phyloP scores from a whole-genome alignment of 2,329 filamentous ascomycete genomes.

The Botrytis aclada region DNA sequence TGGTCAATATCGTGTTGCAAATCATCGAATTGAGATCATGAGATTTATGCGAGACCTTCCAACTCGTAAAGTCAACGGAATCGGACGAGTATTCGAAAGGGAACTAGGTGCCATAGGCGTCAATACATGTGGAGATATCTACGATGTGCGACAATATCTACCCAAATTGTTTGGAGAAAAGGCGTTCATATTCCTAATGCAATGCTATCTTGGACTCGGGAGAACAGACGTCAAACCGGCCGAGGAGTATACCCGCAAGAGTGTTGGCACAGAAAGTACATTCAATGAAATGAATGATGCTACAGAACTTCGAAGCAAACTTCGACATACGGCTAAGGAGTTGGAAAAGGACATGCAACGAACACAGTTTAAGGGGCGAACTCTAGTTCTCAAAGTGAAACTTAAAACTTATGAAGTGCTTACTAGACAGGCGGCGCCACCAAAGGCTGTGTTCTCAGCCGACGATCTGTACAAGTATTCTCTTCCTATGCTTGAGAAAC shows the following conservation, averaged over 20 bases:
- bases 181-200: conserved; percentile 79
- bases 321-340: conserved; percentile 78
- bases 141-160: conserved; percentile 69
- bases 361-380: conserved; percentile 84
- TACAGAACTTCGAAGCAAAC: conserved; percentile 67
- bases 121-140: conserved; percentile 86
- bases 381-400: conserved; percentile 88
- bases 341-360: conserved; percentile 79
- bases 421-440: conserved; percentile 74
- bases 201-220: conserved; percentile 81
- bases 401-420: conserved; percentile 90
- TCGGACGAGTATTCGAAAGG: conserved; percentile 91
- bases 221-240: conserved; percentile 81
- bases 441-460: conserved; percentile 67
- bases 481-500: conserved; percentile 76
- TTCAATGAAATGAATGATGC: conserved; percentile 77
- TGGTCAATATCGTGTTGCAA: conserved; percentile 77
- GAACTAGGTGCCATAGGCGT: conserved; percentile 86
- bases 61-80: conserved; percentile 87
- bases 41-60: conserved; percentile 80
- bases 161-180: conserved; percentile 86
- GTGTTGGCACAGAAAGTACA: conserved; percentile 88
- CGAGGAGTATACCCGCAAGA: conserved; percentile 88
- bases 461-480: conserved; percentile 82
- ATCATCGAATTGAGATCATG: conserved; percentile 72